These are phyloP conservation scores for Moringa oleifera DNA, from an alignment of 345 rosid genomes.

Conservation along the genomic window DNA sequence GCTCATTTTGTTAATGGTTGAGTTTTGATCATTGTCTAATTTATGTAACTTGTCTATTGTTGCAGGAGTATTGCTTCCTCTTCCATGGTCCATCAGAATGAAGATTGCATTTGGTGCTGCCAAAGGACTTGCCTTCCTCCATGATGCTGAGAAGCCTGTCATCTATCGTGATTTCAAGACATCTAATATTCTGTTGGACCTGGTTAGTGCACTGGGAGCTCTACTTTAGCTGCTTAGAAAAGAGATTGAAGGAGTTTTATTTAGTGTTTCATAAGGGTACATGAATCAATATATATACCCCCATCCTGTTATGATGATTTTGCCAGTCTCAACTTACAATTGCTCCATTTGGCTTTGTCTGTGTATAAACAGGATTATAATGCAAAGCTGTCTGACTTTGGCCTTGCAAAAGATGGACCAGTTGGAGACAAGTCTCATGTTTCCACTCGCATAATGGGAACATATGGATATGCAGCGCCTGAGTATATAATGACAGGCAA, in stretches of 20 bases:
- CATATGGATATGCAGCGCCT: conserved; percentile 98
- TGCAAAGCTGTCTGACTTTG: conserved; percentile 91
- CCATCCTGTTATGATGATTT: neutral
- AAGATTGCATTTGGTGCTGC: conserved; percentile 96
- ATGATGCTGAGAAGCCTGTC: conserved; percentile 92
- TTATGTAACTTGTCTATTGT: conserved; percentile 7
- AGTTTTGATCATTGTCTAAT: neutral
- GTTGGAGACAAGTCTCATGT: conserved; percentile 96
- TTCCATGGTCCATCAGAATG: conserved; percentile 83
- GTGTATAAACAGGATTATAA: conserved; percentile 66
- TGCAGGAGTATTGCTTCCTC: conserved; percentile 88
- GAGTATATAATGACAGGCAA: conserved; percentile 97
- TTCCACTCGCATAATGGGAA: conserved; percentile 98
- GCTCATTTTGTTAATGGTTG: neutral
- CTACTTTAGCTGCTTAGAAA: neutral
- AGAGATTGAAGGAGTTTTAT: neutral
- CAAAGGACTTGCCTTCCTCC: conserved; percentile 94
- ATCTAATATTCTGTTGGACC: conserved; percentile 82
- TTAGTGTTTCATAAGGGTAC: too few species aligned
- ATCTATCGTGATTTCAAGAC: conserved; percentile 97
- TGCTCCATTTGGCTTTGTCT: neutral
- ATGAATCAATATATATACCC: too few species aligned
- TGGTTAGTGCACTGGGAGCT: conserved; percentile 34
- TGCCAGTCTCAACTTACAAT: neutral
- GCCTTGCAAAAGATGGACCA: conserved; percentile 97